Base-by-base conservation (phyloP, 225 moss, liverwort and hornwort genomes). In the Sphagnum contortum region DNA sequence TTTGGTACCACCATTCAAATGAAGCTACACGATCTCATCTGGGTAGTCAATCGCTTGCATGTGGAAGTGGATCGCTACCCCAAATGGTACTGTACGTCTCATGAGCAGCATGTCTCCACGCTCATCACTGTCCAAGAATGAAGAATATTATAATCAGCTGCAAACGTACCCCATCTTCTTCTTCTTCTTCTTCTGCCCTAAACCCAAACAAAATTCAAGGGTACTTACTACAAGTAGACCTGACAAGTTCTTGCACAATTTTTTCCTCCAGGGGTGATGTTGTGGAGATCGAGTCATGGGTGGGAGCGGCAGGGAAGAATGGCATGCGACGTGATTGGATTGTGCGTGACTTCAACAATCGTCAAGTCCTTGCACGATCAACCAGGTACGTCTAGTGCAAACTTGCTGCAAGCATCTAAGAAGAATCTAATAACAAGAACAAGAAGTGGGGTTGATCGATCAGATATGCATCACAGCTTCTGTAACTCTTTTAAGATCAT, bases 311-410 rank as follows among this genome's bases (percentile, higher is more conserved):
- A 5, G 77, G 77, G 3, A 78, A 73, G 62, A 73, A 73, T 62
- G 77, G 77, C 14, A 49, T 78, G 66, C 77, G 77, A 3, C 77
- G 77, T 45, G 77, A 78, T 61, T 78, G 77, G 77, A 10, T 78
- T 60, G 47, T 78, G 47, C 73, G 69, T 6, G 50, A 67, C 61
- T 48, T 61, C 4, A 69, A 73, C 8, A 70, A 63, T 2, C 66
- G 70, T 3, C 54, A 67, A 61, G 51, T 78, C 5, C 56, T 78
- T 3, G 77, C 73, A 29, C 64, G 77, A 12, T 69, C 77, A 47
- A 78, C 77, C 11, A 78, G 77, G 77, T 78, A 47, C 48, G 53
- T 3, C 29, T 49, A 72, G 44, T 6, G 50, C 60, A 6, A 54
- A 46, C 44, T 9, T 47, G 4, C 48, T 61, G 14, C 13, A 5